These are phyloP conservation scores for Macadamia tetraphylla DNA, from an alignment of 164 flowering plant genomes.

Conservation along the genomic window DNA sequence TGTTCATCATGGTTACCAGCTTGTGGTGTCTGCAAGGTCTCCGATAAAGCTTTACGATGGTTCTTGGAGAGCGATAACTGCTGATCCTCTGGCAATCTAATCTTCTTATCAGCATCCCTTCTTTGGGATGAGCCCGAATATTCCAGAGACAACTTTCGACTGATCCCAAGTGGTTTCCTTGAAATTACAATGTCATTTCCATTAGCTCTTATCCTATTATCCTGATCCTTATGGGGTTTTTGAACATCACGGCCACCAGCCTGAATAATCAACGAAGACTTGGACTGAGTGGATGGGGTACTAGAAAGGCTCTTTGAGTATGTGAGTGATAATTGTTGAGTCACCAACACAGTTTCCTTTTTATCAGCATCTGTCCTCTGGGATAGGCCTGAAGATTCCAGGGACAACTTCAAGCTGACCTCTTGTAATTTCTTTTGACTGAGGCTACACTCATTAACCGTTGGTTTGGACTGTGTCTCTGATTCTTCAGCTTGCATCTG, in stretches of 20 bases:
- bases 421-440: conserved; percentile 13
- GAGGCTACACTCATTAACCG: conserved; percentile 4
- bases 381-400: conserved; percentile 20
- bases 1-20: conserved; percentile 5
- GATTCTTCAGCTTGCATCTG: conserved; percentile 31
- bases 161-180: conserved; percentile 5
- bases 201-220: too few species aligned
- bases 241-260: conserved; percentile 3
- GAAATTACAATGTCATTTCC: background rate
- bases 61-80: conserved; percentile 6
- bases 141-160: conserved; percentile 32
- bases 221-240: conserved; percentile 4
- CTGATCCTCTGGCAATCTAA: conserved; percentile 11
- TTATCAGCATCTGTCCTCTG: conserved; percentile 6
- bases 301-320: conserved; percentile 7
- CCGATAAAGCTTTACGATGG: conserved; percentile 2
- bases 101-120: conserved; percentile 10
- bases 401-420: conserved; percentile 27
- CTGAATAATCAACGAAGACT: background rate
- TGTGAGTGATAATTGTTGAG: conserved; percentile 8
- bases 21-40: conserved; percentile 1
- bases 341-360: conserved; percentile 13
- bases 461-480: conserved; percentile 13
- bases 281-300: background rate
- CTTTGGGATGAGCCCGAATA: conserved; percentile 12